Base-by-base conservation (phyloP, 2,329 filamentous ascomycete species). In the Pestalotiopsis fici region DNA sequence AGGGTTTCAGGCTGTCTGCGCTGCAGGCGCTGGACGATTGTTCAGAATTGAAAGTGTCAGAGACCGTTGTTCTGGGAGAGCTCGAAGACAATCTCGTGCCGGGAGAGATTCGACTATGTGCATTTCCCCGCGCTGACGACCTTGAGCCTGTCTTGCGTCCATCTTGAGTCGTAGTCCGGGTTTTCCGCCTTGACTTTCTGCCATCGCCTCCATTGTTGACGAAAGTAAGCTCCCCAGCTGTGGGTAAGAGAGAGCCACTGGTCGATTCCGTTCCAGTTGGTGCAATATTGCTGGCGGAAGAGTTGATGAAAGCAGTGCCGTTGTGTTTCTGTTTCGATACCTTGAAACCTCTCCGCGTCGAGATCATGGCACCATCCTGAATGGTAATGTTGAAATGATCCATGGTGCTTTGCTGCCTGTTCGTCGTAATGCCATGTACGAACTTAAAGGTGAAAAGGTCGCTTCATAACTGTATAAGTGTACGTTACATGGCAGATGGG, bases 281-380 rank as follows among this genome's bases (percentile, higher is more conserved):
- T 15, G 54, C 15, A 21, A 23, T 15, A 6, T 65, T 63, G 12
- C 67, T 37, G 21, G 62, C 62, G 2, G 69, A 67, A 1, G 78
- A 68, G 69, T 82, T 81, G 66, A 81, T 80, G 66, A 82, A 82
- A 4, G 78, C 79, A 25, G 75, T 74, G 37, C 79, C 79, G 66
- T 79, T 77, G 69, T 80, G 77, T 69, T 78, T 81, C 65, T 80
- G 76, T 69, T 80, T 79, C 25, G 79, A 79, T 13, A 82, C 78
- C 68, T 80, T 78, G 57, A 82, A 72, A 9, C 80, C 80, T 37
- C 78, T 75, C 28, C 78, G 74, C 0, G 78, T 81, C 43, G 78
- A 78, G 62, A 81, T 76, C 54, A 82, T 71, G 50, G 77, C 74
- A 27, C 80, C 79, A 50, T 78, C 75, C 65, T 75, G 74, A 39